Percentiles rank a stretch among this genome's conserved stretches.
Evolutionary conservation across 208 protist species (phyloP).

Genomic region (Leishmania gerbilli): DNA sequence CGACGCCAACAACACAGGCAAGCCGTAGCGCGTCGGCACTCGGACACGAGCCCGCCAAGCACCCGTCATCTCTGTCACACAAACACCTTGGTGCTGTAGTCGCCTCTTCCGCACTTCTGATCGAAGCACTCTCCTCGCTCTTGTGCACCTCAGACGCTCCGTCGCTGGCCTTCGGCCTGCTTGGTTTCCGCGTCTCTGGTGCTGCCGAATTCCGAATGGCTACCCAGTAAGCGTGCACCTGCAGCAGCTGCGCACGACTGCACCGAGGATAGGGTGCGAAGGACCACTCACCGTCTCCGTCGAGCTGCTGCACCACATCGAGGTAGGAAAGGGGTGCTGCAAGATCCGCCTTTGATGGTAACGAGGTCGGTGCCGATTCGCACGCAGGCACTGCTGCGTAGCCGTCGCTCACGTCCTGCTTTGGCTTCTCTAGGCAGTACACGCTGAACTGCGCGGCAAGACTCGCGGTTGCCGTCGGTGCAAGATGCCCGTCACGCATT

Average conservation of each 20-base stretch:
- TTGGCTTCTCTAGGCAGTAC: constrained; percentile 10
- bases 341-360: background rate
- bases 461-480: background rate
- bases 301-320: constrained; percentile 24
- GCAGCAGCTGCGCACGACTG: constrained; percentile 44
- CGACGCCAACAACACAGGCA: constrained; percentile 64
- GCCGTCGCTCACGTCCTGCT: background rate
- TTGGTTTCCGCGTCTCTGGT: background rate
- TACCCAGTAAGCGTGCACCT: constrained; percentile 54
- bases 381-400: background rate
- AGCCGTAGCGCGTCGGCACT: background rate
- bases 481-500: background rate
- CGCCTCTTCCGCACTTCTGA: background rate
- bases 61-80: background rate
- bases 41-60: background rate
- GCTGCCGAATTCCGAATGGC: constrained; percentile 11
- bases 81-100: background rate
- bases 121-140: background rate
- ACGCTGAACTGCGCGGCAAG: constrained; percentile 2
- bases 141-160: background rate
- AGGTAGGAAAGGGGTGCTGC: constrained; percentile 6
- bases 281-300: constrained; percentile 6
- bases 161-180: no score
- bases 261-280: constrained; percentile 70
- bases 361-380: background rate